phyloP scores from a whole-genome alignment of 257 asterid species.

The Solanum chilense region DNA sequence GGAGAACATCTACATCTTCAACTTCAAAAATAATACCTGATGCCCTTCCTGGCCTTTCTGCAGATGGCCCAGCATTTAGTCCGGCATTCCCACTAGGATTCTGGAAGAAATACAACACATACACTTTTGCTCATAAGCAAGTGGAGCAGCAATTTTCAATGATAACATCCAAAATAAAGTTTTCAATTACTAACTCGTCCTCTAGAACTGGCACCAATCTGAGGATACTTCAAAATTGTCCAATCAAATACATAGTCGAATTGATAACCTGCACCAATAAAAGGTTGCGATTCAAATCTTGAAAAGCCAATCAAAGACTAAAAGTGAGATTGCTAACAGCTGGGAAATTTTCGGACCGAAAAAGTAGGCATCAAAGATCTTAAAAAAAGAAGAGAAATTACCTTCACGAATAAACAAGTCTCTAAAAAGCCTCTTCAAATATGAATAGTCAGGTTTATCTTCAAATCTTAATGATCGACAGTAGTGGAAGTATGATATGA shows the following conservation, averaged over 20 bases:
- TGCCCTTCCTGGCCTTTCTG: conserved; percentile 1
- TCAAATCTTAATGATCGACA: conserved; percentile 17
- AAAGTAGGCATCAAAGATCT: not conserved
- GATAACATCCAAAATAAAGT: not conserved
- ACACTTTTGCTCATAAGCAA: not conserved
- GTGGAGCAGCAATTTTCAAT: not conserved
- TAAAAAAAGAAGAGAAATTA: not conserved
- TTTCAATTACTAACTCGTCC: not conserved
- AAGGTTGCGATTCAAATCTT: not conserved
- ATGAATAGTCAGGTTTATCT: conserved; percentile 14
- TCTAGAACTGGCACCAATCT: conserved; percentile 14
- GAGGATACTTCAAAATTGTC: conserved; percentile 25
- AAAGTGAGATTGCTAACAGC: not conserved
- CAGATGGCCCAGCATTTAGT: conserved; percentile 9
- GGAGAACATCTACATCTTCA: not conserved
- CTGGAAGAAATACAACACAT: conserved; percentile 3
- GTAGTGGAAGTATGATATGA: conserved; percentile 12
- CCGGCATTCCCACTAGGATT: conserved; percentile 5
- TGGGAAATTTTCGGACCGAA: not conserved
- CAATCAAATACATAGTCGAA: conserved; percentile 26
- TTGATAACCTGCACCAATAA: conserved; percentile 11
- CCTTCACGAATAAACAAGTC: conserved; percentile 17
- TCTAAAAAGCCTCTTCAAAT: conserved; percentile 14
- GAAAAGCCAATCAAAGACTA: not conserved
- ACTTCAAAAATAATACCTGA: conserved; percentile 1